Evolutionary conservation across 2,329 filamentous ascomycete species (phyloP).

Genomic region (Aspergillus sp.): DNA sequence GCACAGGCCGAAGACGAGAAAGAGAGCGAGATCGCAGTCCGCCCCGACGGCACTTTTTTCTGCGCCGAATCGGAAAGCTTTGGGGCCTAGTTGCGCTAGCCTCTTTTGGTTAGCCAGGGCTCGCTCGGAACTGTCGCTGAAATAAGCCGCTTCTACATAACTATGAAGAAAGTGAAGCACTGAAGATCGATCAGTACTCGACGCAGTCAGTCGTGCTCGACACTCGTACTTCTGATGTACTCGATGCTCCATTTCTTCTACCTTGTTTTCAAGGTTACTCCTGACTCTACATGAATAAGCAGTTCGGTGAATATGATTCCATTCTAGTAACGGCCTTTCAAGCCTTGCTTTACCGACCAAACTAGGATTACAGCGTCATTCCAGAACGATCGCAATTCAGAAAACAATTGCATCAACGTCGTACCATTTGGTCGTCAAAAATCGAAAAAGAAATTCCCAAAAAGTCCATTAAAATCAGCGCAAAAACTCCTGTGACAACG

Average conservation of each 20-base stretch:
- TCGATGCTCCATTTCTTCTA: background rate
- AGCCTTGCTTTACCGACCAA: background rate
- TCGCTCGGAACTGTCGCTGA: slow-evolving; percentile 7
- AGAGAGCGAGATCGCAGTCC: slow-evolving; percentile 12
- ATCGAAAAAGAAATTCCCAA: slow-evolving; percentile 16
- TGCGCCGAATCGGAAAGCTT: slow-evolving; percentile 18
- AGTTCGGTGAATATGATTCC: background rate
- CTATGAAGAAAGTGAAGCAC: background rate
- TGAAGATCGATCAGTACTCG: no score
- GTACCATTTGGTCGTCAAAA: slow-evolving; percentile 17
- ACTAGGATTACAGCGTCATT: background rate
- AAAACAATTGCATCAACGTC: slow-evolving; percentile 7
- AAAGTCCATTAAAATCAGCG: slow-evolving; percentile 11
- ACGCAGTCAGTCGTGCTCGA: no score
- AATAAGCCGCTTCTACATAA: background rate
- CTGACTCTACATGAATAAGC: background rate
- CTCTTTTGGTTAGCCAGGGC: slow-evolving; percentile 6
- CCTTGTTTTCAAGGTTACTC: background rate
- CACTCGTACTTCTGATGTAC: no score
- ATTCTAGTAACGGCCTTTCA: slow-evolving; percentile 1
- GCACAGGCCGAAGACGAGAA: slow-evolving; percentile 10
- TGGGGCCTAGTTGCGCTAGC: slow-evolving; percentile 5
- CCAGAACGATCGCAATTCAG: slow-evolving; percentile 1
- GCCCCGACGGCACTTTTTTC: slow-evolving; percentile 10
- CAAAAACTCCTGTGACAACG: slow-evolving; percentile 24